Evolutionary conservation across 75 land plant species (phyloP).

Genomic region (Pinus tabuliformis): DNA sequence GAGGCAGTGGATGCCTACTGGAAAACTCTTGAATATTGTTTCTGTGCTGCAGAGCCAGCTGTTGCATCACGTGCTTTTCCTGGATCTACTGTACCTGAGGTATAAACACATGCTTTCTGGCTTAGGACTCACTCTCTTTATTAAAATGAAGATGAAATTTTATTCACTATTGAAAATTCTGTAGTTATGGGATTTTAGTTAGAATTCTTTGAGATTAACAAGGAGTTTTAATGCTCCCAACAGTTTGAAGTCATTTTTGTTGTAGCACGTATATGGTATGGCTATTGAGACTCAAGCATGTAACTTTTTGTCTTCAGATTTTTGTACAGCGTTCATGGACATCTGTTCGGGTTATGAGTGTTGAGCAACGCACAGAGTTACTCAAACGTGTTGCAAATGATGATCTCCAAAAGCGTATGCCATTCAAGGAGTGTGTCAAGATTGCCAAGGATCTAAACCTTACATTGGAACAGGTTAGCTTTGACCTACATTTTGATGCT

Average conservation of each 20-base stretch:
- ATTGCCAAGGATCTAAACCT: slow-evolving; percentile 88
- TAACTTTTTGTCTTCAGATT: slow-evolving; percentile 41
- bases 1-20: slow-evolving; percentile 84
- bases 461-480: slow-evolving; percentile 77
- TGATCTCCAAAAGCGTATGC: slow-evolving; percentile 46
- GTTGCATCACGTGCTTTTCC: slow-evolving; percentile 84
- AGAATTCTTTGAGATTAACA: not conserved
- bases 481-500: not conserved
- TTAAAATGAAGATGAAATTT: not conserved
- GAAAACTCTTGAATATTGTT: slow-evolving; percentile 90
- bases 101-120: slow-evolving; percentile 11
- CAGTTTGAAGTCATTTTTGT: not conserved
- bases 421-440: slow-evolving; percentile 61
- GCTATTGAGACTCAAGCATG: not conserved
- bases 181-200: not conserved
- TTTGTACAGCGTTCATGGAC: slow-evolving; percentile 86
- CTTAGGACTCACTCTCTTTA: not conserved
- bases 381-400: slow-evolving; percentile 55
- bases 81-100: slow-evolving; percentile 94
- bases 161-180: not conserved
- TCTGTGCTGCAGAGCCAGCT: slow-evolving; percentile 56
- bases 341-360: slow-evolving; percentile 72
- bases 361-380: slow-evolving; percentile 84
- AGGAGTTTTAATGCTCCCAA: not conserved
- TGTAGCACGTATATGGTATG: not conserved